Conservation (phyloP, 164 flowering plant species). For the Echeveria elegans region DNA sequence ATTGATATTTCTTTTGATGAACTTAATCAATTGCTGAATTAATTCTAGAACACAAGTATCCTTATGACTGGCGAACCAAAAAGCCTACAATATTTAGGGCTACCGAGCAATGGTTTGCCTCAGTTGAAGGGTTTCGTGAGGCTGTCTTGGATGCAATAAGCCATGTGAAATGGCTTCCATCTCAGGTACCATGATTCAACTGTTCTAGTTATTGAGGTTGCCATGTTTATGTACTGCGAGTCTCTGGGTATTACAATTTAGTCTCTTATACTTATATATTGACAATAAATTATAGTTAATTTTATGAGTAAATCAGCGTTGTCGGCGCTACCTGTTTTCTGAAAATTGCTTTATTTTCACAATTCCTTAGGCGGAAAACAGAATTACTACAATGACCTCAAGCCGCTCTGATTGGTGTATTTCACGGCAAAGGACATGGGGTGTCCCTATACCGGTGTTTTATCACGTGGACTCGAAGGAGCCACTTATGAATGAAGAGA, state of each 20-base stretch:
- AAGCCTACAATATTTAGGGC: constrained; percentile 99
- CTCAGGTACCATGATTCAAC: constrained; percentile 45
- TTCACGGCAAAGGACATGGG: constrained; percentile 98
- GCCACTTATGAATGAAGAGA: constrained; percentile 86
- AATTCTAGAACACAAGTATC: constrained; percentile 81
- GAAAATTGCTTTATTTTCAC: not conserved
- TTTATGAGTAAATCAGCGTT: not conserved
- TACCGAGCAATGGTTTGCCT: constrained; percentile 99
- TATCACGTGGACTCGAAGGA: constrained; percentile 75
- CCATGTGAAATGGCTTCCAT: constrained; percentile 74
- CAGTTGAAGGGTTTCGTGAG: constrained; percentile 87
- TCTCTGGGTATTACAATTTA: too few species aligned
- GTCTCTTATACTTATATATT: too few species aligned
- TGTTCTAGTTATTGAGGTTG: not conserved
- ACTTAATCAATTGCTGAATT: constrained; percentile 2
- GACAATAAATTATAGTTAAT: too few species aligned
- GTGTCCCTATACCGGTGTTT: constrained; percentile 97
- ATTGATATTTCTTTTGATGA: not conserved
- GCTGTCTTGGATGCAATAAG: constrained; percentile 78
- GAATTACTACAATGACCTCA: constrained; percentile 88
- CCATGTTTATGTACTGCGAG: too few species aligned
- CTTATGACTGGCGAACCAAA: constrained; percentile 98
- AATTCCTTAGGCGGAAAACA: constrained; percentile 59
- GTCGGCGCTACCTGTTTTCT: not conserved
- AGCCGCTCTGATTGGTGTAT: constrained; percentile 99